A percentile compares a stretch with the other conserved stretches of the same genome.
Conservation (phyloP, 108 stramenopile species). For the Cyclotella cryptica region DNA sequence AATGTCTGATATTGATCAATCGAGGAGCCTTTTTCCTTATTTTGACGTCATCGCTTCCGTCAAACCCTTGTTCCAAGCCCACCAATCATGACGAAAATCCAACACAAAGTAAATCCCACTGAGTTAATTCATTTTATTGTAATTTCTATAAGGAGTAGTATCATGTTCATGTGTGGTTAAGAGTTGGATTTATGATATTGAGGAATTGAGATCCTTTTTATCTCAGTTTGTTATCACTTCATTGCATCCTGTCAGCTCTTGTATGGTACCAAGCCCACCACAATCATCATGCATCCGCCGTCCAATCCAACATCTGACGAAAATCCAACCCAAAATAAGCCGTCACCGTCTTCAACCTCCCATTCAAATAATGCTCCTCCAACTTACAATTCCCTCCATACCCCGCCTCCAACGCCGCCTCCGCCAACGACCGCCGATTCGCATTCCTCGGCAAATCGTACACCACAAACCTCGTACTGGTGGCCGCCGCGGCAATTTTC, state of each 20-base stretch:
- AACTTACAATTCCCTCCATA: slow-evolving; percentile 83
- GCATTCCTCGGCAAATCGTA: slow-evolving; percentile 86
- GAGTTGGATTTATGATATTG: neutral
- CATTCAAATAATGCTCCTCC: slow-evolving; percentile 90
- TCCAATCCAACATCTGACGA: slow-evolving; percentile 49
- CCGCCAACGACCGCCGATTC: slow-evolving; percentile 72
- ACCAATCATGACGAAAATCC: too few relatives aligned
- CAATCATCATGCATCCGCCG: neutral
- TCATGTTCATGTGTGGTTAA: too few relatives aligned
- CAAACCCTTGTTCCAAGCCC: too few relatives aligned
- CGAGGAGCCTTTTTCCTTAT: too few relatives aligned
- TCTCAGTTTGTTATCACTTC: too few relatives aligned
- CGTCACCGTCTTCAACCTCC: slow-evolving; percentile 88
- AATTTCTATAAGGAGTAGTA: too few relatives aligned
- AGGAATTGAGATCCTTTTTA: neutral
- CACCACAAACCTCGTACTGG: slow-evolving; percentile 66
- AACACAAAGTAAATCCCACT: too few relatives aligned
- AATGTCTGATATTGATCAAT: too few relatives aligned
- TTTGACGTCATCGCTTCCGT: too few relatives aligned
- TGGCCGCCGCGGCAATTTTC: slow-evolving; percentile 77
- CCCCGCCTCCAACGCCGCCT: slow-evolving; percentile 78
- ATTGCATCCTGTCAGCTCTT: neutral
- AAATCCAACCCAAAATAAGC: slow-evolving; percentile 81
- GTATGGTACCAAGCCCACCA: neutral
- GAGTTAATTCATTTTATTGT: too few relatives aligned